A percentile compares a stretch with the other conserved stretches of the same genome.
phyloP scores from a whole-genome alignment of 1,284 basidiomycete genomes.

The Trametes versicolor region DNA sequence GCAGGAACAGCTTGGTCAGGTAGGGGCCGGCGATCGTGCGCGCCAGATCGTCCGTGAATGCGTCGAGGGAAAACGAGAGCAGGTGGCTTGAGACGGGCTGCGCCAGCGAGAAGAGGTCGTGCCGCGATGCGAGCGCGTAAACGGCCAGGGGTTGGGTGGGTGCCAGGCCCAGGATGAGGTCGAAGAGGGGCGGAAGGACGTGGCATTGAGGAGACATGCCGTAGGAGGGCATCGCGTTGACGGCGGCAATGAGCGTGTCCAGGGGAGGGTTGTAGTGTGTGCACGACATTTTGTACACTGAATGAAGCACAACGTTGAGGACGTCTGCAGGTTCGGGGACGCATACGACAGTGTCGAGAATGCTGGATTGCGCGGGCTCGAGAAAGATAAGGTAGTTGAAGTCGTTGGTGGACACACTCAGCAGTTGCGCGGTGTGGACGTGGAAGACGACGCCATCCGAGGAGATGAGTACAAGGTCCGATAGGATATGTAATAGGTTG shows the following conservation, averaged over 20 bases:
- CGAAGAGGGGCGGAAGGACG: conserved; percentile 42
- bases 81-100: conserved; percentile 40
- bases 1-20: conserved; percentile 44
- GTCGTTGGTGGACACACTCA: conserved; percentile 60
- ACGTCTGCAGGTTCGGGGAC: conserved; percentile 60
- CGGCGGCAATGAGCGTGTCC: conserved; percentile 56
- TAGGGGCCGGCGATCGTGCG: conserved; percentile 38
- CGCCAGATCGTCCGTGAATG: conserved; percentile 40
- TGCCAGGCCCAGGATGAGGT: conserved; percentile 38
- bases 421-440: conserved; percentile 61
- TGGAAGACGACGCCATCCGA: conserved; percentile 51
- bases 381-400: conserved; percentile 60
- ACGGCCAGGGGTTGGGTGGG: conserved; percentile 41
- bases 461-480: conserved; percentile 27
- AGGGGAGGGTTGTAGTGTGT: conserved; percentile 69
- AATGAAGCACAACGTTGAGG: conserved; percentile 71
- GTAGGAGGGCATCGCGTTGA: conserved; percentile 58
- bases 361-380: neutral
- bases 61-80: conserved; percentile 35
- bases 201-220: conserved; percentile 50
- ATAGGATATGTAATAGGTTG: conserved; percentile 28
- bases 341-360: conserved; percentile 50
- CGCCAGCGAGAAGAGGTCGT: conserved; percentile 41
- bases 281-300: conserved; percentile 67
- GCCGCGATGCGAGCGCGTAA: conserved; percentile 42